These are phyloP conservation scores for Thraustotheca clavata DNA, from an alignment of 352 stramenopile genomes.

Conservation along the genomic window DNA sequence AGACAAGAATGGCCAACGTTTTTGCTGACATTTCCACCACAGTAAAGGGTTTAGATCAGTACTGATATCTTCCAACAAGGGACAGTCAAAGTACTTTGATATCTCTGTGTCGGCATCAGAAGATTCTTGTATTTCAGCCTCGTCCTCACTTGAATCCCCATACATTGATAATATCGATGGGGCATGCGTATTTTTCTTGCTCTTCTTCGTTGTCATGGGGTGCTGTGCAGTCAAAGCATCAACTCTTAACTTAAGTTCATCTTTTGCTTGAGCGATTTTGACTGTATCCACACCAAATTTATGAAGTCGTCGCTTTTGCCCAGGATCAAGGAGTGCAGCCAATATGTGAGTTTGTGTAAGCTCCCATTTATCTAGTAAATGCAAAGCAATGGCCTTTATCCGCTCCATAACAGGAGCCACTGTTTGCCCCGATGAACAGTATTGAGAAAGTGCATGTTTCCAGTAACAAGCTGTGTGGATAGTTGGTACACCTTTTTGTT, in stretches of 20 bases:
- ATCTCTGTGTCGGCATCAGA: neutral
- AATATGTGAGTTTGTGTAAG: neutral
- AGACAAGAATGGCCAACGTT: slow-evolving; percentile 3
- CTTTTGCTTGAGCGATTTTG: neutral
- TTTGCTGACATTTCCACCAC: slow-evolving; percentile 15
- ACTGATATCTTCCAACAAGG: neutral
- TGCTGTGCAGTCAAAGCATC: neutral
- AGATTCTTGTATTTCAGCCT: neutral
- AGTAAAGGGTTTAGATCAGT: neutral
- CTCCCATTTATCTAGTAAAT: neutral
- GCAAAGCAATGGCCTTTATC: neutral
- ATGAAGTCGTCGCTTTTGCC: neutral
- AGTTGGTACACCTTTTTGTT: neutral
- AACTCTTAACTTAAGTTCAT: neutral
- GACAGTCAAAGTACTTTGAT: slow-evolving; percentile 15
- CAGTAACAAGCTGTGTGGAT: slow-evolving; percentile 21
- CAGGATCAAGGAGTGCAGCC: slow-evolving; percentile 8
- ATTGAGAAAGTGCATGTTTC: slow-evolving; percentile 3
- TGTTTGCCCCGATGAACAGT: neutral
- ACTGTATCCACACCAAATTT: slow-evolving; percentile 8
- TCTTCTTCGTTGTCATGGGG: neutral
- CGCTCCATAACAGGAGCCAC: neutral
- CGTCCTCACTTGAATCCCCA: slow-evolving; percentile 19
- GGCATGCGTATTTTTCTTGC: neutral
- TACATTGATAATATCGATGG: slow-evolving; percentile 17